A percentile compares a stretch with the other conserved stretches of the same genome.
phyloP scores from a whole-genome alignment of 2,329 filamentous ascomycete species.

The Orbilia quercus region DNA sequence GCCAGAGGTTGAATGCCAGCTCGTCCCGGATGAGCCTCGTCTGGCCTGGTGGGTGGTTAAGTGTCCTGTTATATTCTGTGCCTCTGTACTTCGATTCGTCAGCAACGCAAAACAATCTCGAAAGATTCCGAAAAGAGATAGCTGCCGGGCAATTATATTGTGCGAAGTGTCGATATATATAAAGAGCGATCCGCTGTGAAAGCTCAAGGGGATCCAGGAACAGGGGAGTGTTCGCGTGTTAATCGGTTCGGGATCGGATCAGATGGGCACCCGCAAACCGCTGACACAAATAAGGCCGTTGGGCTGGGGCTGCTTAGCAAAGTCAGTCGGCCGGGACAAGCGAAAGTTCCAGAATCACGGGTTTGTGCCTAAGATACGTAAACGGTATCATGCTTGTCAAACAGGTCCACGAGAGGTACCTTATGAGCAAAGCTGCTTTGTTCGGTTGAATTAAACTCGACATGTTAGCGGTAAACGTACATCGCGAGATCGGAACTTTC shows the following conservation, averaged over 20 bases:
- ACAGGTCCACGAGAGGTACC: neutral
- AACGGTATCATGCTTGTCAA: conserved; percentile 6
- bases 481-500: too few species aligned
- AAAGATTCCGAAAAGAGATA: conserved; percentile 34
- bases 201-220: conserved; percentile 6
- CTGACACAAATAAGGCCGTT: conserved; percentile 24
- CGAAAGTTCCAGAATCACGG: conserved; percentile 53
- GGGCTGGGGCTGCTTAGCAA: conserved; percentile 6
- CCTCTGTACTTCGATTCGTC: conserved; percentile 33
- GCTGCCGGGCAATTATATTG: neutral
- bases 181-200: neutral
- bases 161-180: conserved; percentile 14
- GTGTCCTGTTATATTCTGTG: neutral
- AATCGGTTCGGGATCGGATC: conserved; percentile 34
- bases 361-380: conserved; percentile 10
- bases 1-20: neutral
- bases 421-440: neutral
- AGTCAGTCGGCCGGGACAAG: conserved; percentile 32
- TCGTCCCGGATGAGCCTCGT: conserved; percentile 12
- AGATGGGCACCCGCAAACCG: conserved; percentile 34
- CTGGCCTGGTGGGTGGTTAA: neutral
- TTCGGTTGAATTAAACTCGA: too few species aligned
- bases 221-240: conserved; percentile 29
- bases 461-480: neutral
- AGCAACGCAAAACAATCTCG: conserved; percentile 41